Percentiles rank a stretch among this genome's conserved stretches.
These are phyloP conservation scores for Quercus rubra DNA, from an alignment of 306 rosid species.

Conservation along the genomic window DNA sequence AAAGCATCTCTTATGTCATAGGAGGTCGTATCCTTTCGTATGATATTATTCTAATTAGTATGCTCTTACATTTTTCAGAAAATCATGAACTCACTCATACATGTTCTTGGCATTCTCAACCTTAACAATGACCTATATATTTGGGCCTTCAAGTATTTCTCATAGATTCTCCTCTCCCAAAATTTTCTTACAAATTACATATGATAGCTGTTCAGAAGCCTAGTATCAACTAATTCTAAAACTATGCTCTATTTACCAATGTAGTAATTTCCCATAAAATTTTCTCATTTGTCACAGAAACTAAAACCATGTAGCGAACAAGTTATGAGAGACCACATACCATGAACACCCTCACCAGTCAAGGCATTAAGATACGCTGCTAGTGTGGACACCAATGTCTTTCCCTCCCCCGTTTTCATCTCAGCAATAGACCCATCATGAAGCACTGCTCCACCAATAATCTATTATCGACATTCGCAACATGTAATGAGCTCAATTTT, in stretches of 20 bases:
- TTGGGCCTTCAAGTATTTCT: neutral
- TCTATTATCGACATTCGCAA: conserved; percentile 43
- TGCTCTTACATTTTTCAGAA: neutral
- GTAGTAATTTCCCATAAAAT: neutral
- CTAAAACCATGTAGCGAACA: neutral
- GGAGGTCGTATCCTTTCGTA: neutral
- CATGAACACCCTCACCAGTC: conserved; percentile 93
- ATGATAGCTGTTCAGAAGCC: neutral
- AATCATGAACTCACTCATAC: neutral
- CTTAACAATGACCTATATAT: neutral
- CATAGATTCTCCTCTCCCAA: neutral
- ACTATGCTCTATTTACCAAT: neutral
- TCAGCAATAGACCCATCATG: conserved; percentile 98
- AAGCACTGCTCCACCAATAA: conserved; percentile 96
- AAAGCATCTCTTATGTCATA: neutral
- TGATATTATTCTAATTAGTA: neutral
- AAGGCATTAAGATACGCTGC: conserved; percentile 95
- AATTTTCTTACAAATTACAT: neutral
- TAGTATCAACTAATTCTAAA: neutral
- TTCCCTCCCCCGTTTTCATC: conserved; percentile 99
- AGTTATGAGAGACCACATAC: conserved; percentile 30
- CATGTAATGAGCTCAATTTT: neutral
- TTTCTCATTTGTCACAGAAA: neutral
- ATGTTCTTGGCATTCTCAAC: neutral
- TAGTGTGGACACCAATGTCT: conserved; percentile 86